Evolutionary conservation across 495 filamentous ascomycete species (phyloP).

Genomic region (Podospora pseudopauciseta): DNA sequence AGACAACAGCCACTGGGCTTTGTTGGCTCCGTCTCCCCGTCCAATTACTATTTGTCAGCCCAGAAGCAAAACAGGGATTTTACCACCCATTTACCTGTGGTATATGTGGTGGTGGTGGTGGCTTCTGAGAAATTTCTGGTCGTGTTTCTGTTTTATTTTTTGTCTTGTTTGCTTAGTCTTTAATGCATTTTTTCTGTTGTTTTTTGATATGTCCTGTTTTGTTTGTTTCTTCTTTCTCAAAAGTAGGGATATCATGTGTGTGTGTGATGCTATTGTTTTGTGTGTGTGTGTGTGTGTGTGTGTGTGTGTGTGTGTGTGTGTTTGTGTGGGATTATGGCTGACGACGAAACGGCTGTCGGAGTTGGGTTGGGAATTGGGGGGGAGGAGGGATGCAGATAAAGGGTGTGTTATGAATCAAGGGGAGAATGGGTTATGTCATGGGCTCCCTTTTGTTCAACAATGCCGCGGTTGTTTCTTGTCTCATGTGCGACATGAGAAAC

Average conservation of each 20-base stretch:
- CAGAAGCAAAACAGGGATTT: too few relatives aligned
- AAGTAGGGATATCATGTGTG: not conserved
- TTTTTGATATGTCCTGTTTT: not conserved
- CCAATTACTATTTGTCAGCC: too few relatives aligned
- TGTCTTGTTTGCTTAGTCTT: not conserved
- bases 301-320: too few relatives aligned
- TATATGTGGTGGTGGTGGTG: too few relatives aligned
- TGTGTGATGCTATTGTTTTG: not conserved
- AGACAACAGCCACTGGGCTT: not conserved
- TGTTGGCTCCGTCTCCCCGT: not conserved
- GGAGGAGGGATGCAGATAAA: not conserved
- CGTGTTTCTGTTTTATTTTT: conserved; percentile 5
- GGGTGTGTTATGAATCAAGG: not conserved
- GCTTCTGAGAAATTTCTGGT: not conserved
- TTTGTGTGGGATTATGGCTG: not conserved
- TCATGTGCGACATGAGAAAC: not conserved
- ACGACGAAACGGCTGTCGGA: not conserved
- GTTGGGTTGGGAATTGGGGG: not conserved
- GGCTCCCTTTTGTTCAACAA: not conserved
- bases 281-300: not conserved
- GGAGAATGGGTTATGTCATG: not conserved
- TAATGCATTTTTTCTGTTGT: conserved; percentile 2
- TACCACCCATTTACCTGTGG: too few relatives aligned
- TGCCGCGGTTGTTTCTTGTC: not conserved
- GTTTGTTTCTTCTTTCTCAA: not conserved